phyloP scores from a whole-genome alignment of 2,329 filamentous ascomycete genomes.

The Aureobasidium sp. region DNA sequence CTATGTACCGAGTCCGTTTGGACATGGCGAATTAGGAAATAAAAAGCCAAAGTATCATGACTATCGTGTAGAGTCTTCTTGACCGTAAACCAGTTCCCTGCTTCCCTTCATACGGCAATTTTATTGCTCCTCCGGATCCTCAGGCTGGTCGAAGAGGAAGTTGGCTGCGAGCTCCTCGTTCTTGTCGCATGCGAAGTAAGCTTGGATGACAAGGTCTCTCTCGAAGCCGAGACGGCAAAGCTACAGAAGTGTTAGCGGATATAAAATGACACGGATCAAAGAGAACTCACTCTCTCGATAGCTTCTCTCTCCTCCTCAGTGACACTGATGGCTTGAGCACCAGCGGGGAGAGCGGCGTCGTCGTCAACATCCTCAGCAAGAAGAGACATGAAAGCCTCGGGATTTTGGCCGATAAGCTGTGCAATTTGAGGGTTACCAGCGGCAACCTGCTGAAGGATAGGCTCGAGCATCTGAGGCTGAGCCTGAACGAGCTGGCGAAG shows the following conservation, averaged over 20 bases:
- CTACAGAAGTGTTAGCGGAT: slow-evolving; percentile 38
- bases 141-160: slow-evolving; percentile 94
- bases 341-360: slow-evolving; percentile 77
- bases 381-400: slow-evolving; percentile 85
- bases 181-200: slow-evolving; percentile 98
- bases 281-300: slow-evolving; percentile 73
- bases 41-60: slow-evolving; percentile 2
- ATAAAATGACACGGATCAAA: slow-evolving; percentile 3
- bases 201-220: slow-evolving; percentile 88
- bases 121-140: slow-evolving; percentile 49
- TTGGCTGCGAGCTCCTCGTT: slow-evolving; percentile 98
- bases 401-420: slow-evolving; percentile 83
- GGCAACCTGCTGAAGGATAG: slow-evolving; percentile 91
- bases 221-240: slow-evolving; percentile 90
- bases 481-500: slow-evolving; percentile 95
- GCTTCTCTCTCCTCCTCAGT: slow-evolving; percentile 95
- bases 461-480: slow-evolving; percentile 96
- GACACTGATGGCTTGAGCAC: slow-evolving; percentile 80
- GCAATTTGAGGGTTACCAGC: slow-evolving; percentile 92
- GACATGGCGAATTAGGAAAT: slow-evolving; percentile 3
- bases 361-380: slow-evolving; percentile 79
- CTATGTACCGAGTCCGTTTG: slow-evolving; percentile 11
- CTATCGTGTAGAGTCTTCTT: slow-evolving; percentile 1
- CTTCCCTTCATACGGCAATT: background rate
- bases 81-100: background rate